phyloP scores from a whole-genome alignment of 495 filamentous ascomycete species.

The Aspergillus affinis region DNA sequence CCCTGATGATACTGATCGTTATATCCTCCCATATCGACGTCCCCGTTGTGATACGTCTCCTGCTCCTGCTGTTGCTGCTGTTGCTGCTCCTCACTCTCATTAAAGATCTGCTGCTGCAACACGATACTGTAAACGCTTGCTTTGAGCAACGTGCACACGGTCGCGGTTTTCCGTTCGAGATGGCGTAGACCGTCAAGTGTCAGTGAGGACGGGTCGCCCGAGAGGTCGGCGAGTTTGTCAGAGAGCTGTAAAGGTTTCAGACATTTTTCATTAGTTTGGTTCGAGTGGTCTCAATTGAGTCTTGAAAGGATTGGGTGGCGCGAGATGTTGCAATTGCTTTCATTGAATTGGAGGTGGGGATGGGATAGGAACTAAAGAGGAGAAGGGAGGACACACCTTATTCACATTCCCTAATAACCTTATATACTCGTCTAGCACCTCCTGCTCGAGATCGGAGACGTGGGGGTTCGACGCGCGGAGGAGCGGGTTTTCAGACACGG shows the following conservation, averaged over 20 bases:
- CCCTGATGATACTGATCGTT: conserved; percentile 25
- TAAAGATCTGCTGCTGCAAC: conserved; percentile 90
- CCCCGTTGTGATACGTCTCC: conserved; percentile 28
- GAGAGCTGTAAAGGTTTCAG: too few relatives aligned
- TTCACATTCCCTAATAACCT: conserved; percentile 88
- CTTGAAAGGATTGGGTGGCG: background rate
- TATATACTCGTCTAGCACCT: conserved; percentile 91
- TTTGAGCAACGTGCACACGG: conserved; percentile 93
- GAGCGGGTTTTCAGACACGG: conserved; percentile 36
- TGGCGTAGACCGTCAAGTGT: conserved; percentile 73
- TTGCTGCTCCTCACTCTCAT: conserved; percentile 49
- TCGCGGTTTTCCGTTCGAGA: conserved; percentile 88
- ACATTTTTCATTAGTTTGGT: too few relatives aligned
- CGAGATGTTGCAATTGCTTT: background rate
- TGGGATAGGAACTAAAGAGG: background rate
- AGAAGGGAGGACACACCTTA: conserved; percentile 52
- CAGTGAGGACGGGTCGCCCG: conserved; percentile 33
- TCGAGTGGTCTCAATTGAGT: background rate
- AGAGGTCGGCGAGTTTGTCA: conserved; percentile 37
- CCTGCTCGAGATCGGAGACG: conserved; percentile 79
- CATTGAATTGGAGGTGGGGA: conserved; percentile 3
- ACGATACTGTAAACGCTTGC: conserved; percentile 98
- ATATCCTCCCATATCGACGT: conserved; percentile 19
- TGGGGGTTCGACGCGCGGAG: conserved; percentile 38
- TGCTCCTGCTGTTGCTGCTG: conserved; percentile 34